Evolutionary conservation across 805 yeast genomes (phyloP).

Genomic region (Barnettozyma siamensis): DNA sequence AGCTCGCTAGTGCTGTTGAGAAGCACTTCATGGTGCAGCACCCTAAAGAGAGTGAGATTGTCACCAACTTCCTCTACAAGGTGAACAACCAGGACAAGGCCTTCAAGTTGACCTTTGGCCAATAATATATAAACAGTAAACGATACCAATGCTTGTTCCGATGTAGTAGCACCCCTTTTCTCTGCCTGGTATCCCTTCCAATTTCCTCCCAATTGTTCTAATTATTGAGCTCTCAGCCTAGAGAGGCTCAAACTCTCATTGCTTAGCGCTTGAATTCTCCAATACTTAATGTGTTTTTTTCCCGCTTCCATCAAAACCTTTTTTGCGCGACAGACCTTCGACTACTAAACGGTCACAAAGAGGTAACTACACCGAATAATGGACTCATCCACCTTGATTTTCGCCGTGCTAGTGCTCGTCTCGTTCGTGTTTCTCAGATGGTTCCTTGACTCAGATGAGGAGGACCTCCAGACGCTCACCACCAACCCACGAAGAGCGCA

Average conservation of each 20-base stretch:
- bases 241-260: too few relatives aligned
- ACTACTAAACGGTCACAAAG: too few relatives aligned
- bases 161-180: too few relatives aligned
- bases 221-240: too few relatives aligned
- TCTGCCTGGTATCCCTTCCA: too few relatives aligned
- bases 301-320: too few relatives aligned
- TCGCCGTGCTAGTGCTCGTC: constrained; percentile 41
- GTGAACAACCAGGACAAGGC: constrained; percentile 62
- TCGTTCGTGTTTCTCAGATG: constrained; percentile 61
- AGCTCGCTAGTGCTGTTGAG: constrained; percentile 54
- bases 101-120: constrained; percentile 33
- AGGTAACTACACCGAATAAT: constrained; percentile 21
- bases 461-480: constrained; percentile 6
- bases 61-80: constrained; percentile 84
- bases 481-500: background rate
- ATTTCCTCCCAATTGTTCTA: too few relatives aligned
- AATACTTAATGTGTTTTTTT: too few relatives aligned
- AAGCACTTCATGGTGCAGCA: constrained; percentile 58
- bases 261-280: too few relatives aligned
- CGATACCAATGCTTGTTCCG: too few relatives aligned
- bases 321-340: too few relatives aligned
- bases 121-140: too few relatives aligned
- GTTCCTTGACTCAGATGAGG: constrained; percentile 53
- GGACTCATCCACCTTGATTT: constrained; percentile 51
- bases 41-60: constrained; percentile 76